Evolutionary conservation across 108 stramenopile genomes (phyloP).

Genomic region (Cyclostephanos invisitatus): DNA sequence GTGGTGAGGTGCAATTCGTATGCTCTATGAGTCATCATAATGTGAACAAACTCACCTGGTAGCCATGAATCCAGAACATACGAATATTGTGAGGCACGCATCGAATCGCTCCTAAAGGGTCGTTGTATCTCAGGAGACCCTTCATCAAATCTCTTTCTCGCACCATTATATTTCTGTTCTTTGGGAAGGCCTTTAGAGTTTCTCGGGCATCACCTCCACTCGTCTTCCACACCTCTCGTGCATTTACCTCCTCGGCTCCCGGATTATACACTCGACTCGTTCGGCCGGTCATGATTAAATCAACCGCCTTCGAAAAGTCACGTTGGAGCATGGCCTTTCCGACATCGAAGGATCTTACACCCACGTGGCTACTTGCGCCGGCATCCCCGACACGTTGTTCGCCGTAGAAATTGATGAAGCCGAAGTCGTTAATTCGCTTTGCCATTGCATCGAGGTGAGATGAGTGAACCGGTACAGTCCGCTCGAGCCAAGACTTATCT

Average conservation of each 20-base stretch:
- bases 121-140: constrained; percentile 72
- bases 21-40: not conserved
- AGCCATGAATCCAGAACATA: constrained; percentile 77
- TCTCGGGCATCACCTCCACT: constrained; percentile 55
- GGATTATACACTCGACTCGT: constrained; percentile 33
- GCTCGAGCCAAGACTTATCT: constrained; percentile 36
- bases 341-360: constrained; percentile 77
- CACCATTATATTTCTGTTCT: constrained; percentile 52
- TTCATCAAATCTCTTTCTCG: constrained; percentile 71
- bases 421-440: constrained; percentile 50
- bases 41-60: constrained; percentile 17
- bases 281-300: constrained; percentile 77
- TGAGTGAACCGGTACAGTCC: constrained; percentile 40
- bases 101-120: constrained; percentile 61
- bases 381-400: constrained; percentile 84
- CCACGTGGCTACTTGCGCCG: constrained; percentile 54
- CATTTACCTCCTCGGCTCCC: constrained; percentile 44
- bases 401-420: constrained; percentile 90
- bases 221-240: constrained; percentile 65
- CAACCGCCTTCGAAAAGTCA: constrained; percentile 65
- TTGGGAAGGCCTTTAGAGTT: constrained; percentile 64
- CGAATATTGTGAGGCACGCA: constrained; percentile 64
- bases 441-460: constrained; percentile 58
- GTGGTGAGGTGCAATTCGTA: not conserved
- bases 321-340: constrained; percentile 74